A percentile compares a stretch with the other conserved stretches of the same genome.
phyloP scores from a whole-genome alignment of 129 eudicot species.

The Flaveria robusta region DNA sequence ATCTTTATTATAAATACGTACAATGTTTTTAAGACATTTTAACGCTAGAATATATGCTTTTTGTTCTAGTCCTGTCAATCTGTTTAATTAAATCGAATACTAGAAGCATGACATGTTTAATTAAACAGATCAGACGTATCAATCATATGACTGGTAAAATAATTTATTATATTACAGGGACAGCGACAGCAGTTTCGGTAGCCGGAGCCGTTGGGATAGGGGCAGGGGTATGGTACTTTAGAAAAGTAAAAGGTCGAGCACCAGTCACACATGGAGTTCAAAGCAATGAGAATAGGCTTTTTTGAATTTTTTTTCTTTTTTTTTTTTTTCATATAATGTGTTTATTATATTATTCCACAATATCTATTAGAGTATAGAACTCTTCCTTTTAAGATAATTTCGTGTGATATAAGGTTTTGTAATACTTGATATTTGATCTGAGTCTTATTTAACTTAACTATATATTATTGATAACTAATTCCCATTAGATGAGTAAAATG shows the following conservation, averaged over 20 bases:
- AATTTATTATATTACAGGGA: conserved; percentile 41
- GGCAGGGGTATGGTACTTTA: conserved; percentile 83
- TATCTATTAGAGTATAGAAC: neutral
- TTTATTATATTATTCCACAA: neutral
- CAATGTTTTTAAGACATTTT: neutral
- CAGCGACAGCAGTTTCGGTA: conserved; percentile 70
- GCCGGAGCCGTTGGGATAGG: conserved; percentile 87
- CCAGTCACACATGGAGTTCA: conserved; percentile 96
- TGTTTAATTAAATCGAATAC: too few relatives aligned
- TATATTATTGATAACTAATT: too few relatives aligned
- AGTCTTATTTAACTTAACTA: too few relatives aligned
- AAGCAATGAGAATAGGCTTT: conserved; percentile 83
- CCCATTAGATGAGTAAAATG: too few relatives aligned
- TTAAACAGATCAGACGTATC: too few relatives aligned
- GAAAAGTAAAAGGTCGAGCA: conserved; percentile 69
- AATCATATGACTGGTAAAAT: too few relatives aligned
- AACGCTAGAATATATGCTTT: neutral
- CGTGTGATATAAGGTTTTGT: neutral
- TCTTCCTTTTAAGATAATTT: neutral
- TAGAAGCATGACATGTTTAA: too few relatives aligned
- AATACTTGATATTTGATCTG: neutral
- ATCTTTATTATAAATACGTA: neutral
- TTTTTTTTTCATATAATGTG: neutral
- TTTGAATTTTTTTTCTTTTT: conserved; percentile 39
- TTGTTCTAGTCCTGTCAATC: too few relatives aligned